Evolutionary conservation across 371 early-diverging fungal species (phyloP), one percentile per base, ranked within the genome.

Genomic region (Phascolomyces articulosus): DNA sequence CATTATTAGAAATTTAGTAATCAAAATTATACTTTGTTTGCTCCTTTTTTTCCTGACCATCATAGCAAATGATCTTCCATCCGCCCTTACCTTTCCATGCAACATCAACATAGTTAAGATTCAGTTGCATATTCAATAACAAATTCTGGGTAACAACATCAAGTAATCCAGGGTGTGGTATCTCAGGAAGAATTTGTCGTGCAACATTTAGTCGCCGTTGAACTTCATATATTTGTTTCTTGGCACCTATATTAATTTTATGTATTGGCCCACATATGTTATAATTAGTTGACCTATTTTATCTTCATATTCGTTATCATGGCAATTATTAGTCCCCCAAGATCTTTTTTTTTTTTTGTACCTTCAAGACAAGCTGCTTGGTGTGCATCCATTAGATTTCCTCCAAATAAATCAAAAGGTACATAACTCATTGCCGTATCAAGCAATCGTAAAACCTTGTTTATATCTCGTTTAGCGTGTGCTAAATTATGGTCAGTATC

Each of bases 351-450:
- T n/a, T n/a, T n/a, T n/a, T 28, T 31, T 20, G 57, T 76, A 78
- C 78, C 64, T 68, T 78, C 76, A 10, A 79, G 23, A 31, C 72
- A 71, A 18, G 67, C 60, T 6, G 73, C 51, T 53, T 79, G 79
- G 40, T 75, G 68, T n/a, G 58, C 65, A 57, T 79, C 80, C 59
- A 79, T 66, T 31, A 74, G 55, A 2, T 69, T 66, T 1, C 70
- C 74, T 55, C 71, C 75, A 71, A 79, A 79, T 23, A 79, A 60
- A 28, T 79, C 80, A 60, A 79, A 79, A 3, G 77, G 73, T 7
- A 70, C 68, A 49, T 74, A 79, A 31, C 70, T 68, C 13, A 73
- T 40, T 0, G 69, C 64, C 27, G 62, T 70, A 29, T 71, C 71
- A 16, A 77, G 20, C n/a, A 77, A 29, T 9, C 72, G 59, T 16